Percentiles rank a stretch among this genome's conserved stretches.
Evolutionary conservation across 768 basidiomycete species (phyloP).

Genomic region (Mycena pura): DNA sequence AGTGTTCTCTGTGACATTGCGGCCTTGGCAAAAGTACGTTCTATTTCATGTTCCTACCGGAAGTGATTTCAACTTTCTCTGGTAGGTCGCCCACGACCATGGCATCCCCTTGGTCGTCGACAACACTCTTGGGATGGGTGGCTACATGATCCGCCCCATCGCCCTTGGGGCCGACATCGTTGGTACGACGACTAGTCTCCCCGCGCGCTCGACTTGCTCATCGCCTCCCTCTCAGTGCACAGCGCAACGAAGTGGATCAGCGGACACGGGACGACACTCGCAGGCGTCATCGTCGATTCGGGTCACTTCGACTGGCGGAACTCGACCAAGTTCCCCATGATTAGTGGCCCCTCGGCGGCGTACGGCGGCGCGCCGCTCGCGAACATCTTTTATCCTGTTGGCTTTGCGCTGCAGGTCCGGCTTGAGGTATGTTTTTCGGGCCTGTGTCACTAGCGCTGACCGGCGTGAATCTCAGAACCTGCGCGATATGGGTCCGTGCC

Average conservation of each 20-base stretch:
- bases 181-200: constrained; percentile 75
- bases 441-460: neutral
- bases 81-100: constrained; percentile 63
- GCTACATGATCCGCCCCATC: constrained; percentile 74
- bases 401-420: constrained; percentile 60
- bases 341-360: constrained; percentile 61
- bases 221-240: constrained; percentile 4
- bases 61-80: neutral
- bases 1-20: constrained; percentile 62
- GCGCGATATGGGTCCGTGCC: constrained; percentile 69
- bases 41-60: neutral
- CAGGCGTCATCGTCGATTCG: constrained; percentile 63
- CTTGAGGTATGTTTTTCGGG: constrained; percentile 30
- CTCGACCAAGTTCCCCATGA: constrained; percentile 59
- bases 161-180: constrained; percentile 81
- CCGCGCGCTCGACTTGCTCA: constrained; percentile 51
- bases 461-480: constrained; percentile 46
- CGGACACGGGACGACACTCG: constrained; percentile 68
- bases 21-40: constrained; percentile 56
- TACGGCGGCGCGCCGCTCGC: constrained; percentile 62
- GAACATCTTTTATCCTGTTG: constrained; percentile 54
- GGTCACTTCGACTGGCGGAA: constrained; percentile 63
- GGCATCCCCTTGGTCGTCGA: constrained; percentile 70
- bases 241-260: constrained; percentile 22
- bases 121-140: constrained; percentile 70